Evolutionary conservation across 345 rosid species (phyloP).

Genomic region (Litchi chinensis): DNA sequence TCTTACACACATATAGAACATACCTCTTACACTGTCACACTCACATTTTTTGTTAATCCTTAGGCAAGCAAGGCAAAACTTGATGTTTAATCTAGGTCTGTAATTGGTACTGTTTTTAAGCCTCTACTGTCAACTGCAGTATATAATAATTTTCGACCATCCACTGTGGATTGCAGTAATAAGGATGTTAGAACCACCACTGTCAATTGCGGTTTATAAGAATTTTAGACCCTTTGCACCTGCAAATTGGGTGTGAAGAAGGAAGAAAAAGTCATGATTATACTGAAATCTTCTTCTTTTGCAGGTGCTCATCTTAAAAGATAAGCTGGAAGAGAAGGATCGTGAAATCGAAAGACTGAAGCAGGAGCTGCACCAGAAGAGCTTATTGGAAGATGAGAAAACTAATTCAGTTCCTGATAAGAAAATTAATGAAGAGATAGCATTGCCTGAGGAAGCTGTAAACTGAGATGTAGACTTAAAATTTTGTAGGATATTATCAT

Average conservation of each 20-base stretch:
- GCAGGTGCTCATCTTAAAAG: constrained; percentile 78
- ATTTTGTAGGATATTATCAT: constrained; percentile 28
- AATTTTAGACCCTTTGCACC: background rate
- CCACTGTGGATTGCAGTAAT: background rate
- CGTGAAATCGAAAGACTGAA: constrained; percentile 46
- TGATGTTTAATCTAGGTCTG: background rate
- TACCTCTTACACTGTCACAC: background rate
- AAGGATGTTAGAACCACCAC: background rate
- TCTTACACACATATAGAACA: background rate
- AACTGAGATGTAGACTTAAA: constrained; percentile 13
- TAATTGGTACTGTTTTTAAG: background rate
- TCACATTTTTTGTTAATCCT: background rate
- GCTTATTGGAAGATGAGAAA: constrained; percentile 30
- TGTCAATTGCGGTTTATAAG: background rate
- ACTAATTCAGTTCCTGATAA: constrained; percentile 33
- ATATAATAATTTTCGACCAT: background rate
- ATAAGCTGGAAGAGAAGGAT: constrained; percentile 71
- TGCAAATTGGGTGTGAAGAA: background rate
- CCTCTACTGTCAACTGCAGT: background rate
- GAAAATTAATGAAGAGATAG: constrained; percentile 32
- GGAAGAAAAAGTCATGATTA: background rate
- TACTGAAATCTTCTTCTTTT: constrained; percentile 5
- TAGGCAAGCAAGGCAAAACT: background rate
- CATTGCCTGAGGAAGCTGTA: constrained; percentile 24
- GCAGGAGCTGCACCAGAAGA: constrained; percentile 47